These are phyloP conservation scores for Candida sithepensis DNA, from an alignment of 805 yeast genomes.

Conservation along the genomic window DNA sequence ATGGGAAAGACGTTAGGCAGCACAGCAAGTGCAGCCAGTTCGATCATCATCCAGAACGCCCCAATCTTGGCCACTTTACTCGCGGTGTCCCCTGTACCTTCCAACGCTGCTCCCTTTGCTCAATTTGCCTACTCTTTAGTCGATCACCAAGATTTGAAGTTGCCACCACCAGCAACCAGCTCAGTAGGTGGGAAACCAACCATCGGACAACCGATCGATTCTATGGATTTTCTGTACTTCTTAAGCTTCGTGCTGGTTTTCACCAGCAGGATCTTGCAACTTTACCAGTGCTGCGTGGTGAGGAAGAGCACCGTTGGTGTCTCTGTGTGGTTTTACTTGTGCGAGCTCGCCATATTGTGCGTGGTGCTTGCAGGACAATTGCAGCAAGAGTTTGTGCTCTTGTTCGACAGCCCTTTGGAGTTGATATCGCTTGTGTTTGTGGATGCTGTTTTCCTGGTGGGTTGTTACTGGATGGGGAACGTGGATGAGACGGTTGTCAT, in stretches of 20 bases:
- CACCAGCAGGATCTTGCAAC: neutral
- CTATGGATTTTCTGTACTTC: neutral
- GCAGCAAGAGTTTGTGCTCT: neutral
- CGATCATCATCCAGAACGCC: conserved; percentile 13
- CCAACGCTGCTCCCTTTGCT: conserved; percentile 19
- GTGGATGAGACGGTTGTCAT: neutral
- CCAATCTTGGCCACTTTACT: conserved; percentile 31
- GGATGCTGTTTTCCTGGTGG: neutral
- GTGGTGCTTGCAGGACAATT: too few relatives aligned
- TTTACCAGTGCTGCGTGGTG: neutral
- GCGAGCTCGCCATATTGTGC: too few relatives aligned
- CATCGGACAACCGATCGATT: neutral
- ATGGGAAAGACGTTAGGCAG: neutral
- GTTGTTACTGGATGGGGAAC: neutral
- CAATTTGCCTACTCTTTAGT: too few relatives aligned
- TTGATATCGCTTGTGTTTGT: neutral
- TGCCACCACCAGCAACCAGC: too few relatives aligned
- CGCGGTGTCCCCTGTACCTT: conserved; percentile 28
- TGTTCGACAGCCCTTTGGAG: neutral
- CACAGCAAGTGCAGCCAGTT: neutral
- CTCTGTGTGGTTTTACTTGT: neutral
- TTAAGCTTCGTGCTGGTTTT: neutral
- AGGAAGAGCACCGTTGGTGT: neutral
- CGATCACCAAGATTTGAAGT: too few relatives aligned
- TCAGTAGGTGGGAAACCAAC: neutral